These are phyloP conservation scores for Metschnikowia cubensis DNA, from an alignment of 805 yeast species.

Conservation along the genomic window DNA sequence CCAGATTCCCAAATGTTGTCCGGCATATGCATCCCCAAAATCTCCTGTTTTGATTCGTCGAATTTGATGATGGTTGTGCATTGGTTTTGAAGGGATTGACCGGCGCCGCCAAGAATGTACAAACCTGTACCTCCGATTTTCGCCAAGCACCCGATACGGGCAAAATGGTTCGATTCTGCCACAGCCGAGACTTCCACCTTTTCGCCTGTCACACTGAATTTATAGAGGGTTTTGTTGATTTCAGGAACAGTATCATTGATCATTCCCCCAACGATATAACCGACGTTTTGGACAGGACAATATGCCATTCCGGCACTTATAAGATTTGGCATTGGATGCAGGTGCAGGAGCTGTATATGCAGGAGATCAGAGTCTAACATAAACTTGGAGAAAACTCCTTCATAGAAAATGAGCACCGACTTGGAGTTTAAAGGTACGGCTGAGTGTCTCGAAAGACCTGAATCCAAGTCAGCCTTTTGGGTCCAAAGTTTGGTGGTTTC, in stretches of 20 bases:
- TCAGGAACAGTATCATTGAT: slow-evolving; percentile 22
- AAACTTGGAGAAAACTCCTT: slow-evolving; percentile 9
- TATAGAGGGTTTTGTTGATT: slow-evolving; percentile 32
- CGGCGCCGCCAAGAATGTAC: slow-evolving; percentile 57
- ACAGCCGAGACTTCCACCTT: slow-evolving; percentile 10
- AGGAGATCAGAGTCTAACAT: not conserved
- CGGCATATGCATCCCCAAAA: slow-evolving; percentile 21
- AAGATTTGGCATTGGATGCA: not conserved
- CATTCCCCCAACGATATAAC: slow-evolving; percentile 51
- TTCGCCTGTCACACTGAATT: slow-evolving; percentile 24
- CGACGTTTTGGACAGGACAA: slow-evolving; percentile 23
- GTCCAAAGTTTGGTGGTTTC: slow-evolving; percentile 36
- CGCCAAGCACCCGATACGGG: slow-evolving; percentile 49
- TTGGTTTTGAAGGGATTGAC: slow-evolving; percentile 34
- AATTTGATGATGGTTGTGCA: slow-evolving; percentile 29
- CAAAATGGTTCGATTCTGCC: slow-evolving; percentile 28
- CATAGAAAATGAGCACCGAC: slow-evolving; percentile 10
- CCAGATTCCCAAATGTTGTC: slow-evolving; percentile 40
- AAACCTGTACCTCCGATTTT: slow-evolving; percentile 29
- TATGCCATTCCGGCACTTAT: slow-evolving; percentile 35
- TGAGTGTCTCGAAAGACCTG: slow-evolving; percentile 13
- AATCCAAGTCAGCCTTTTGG: slow-evolving; percentile 25
- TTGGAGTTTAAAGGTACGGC: slow-evolving; percentile 5
- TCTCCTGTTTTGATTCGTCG: slow-evolving; percentile 14
- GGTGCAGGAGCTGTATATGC: not conserved